Base-by-base conservation (phyloP, 805 yeast species). In the Yamadazyma scolyti region DNA sequence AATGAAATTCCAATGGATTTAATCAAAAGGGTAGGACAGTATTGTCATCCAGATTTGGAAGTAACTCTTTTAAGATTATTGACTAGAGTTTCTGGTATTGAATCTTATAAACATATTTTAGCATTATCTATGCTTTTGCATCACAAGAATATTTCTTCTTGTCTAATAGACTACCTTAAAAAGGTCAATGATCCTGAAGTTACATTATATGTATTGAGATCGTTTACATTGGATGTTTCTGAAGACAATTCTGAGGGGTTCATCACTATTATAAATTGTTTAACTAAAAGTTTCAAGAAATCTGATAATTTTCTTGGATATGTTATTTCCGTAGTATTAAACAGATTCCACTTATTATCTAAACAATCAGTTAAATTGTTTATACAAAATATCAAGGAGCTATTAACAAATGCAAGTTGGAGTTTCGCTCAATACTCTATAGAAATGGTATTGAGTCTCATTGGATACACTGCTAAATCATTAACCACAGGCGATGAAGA, bases 381-480 rank as follows among this genome's bases (percentile, higher is more conserved):
- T n/a, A n/a, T n/a, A n/a, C n/a, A n/a, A n/a, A n/a, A n/a, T n/a
- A n/a, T n/a, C n/a, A n/a, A n/a, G n/a, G n/a, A n/a, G n/a, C n/a
- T n/a, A n/a, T n/a, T n/a, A n/a, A 13, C 26, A 8, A 73, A 73
- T 5, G 68, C 71, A 32, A 43, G 72, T 0, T 76, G 84, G 81
- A 42, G 73, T 1, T 65, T 85, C 28, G 61, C 75, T 4, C 96
- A 86, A 50, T 82, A 80, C 47, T 52, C 75, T 0, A 56, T 79
- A 12, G 96, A 86, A 51, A 46, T 70, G 20, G 50, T 75, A 0
- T 42, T 83, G 9, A 57, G 70, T 4, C 39, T 71, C 11, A 41
- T 68, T 4, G 47, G 66, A 3, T 47, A 53, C 23, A 32, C 56
- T 4, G 40, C 43, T 4, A 45, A 27, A 8, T 6, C 19, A 10